These are phyloP conservation scores for Phytopythium sindhum DNA, from an alignment of 352 stramenopile species.

Conservation along the genomic window DNA sequence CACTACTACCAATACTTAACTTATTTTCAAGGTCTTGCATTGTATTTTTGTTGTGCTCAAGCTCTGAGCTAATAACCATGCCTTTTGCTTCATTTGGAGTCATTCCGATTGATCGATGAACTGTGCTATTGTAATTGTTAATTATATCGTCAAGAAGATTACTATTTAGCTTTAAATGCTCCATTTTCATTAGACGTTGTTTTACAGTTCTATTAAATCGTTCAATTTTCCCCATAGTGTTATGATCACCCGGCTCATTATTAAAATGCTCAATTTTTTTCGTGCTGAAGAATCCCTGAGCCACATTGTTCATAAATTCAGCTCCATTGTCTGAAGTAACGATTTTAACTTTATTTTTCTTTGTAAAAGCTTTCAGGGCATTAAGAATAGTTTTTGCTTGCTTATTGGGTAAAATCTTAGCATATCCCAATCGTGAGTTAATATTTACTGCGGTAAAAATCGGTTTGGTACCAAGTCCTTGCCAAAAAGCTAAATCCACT, in stretches of 20 bases:
- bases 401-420: conserved; percentile 27
- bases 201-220: conserved; percentile 40
- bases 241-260: conserved; percentile 33
- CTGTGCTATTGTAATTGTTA: conserved; percentile 35
- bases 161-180: conserved; percentile 11
- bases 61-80: conserved; percentile 16
- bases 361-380: conserved; percentile 23
- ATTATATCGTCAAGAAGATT: conserved; percentile 24
- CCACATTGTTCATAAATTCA: conserved; percentile 31
- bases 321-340: conserved; percentile 34
- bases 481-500: conserved; percentile 24
- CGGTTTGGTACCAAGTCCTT: too few species aligned
- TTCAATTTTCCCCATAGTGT: conserved; percentile 40
- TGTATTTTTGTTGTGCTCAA: conserved; percentile 20
- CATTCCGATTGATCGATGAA: conserved; percentile 20
- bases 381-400: conserved; percentile 9
- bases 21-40: conserved; percentile 13
- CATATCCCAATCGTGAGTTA: conserved; percentile 33
- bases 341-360: conserved; percentile 20
- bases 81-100: conserved; percentile 27
- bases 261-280: conserved; percentile 38
- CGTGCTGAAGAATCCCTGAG: conserved; percentile 21
- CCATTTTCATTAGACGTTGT: conserved; percentile 25
- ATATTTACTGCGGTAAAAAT: conserved; percentile 34
- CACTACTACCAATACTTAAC: conserved; percentile 9